A percentile compares a stretch with the other conserved stretches of the same genome.
phyloP scores from a whole-genome alignment of 495 filamentous ascomycete species.

The Cercophora samala region DNA sequence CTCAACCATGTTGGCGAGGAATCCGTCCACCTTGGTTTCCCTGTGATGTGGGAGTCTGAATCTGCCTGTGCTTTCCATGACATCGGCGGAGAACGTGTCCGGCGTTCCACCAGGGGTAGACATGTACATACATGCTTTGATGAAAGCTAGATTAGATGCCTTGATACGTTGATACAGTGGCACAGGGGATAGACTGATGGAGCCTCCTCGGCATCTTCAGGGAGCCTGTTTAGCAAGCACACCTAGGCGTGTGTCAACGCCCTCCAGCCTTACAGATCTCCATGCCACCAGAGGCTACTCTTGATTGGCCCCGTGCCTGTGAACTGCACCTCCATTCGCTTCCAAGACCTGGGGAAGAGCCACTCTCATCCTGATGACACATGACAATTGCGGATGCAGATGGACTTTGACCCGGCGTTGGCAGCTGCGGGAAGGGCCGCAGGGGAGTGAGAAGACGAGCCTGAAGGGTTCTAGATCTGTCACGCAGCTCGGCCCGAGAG shows the following conservation, averaged over 20 bases:
- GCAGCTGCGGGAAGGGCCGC: constrained; percentile 27
- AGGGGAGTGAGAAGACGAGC: constrained; percentile 14
- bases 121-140: not conserved
- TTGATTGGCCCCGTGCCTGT: constrained; percentile 20
- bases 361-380: constrained; percentile 20
- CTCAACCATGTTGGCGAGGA: no score
- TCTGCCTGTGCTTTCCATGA: not conserved
- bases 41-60: not conserved
- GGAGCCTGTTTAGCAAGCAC: not conserved
- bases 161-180: not conserved
- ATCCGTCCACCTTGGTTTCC: not conserved
- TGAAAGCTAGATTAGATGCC: not conserved
- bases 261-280: constrained; percentile 21
- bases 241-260: constrained; percentile 14
- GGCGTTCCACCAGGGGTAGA: not conserved
- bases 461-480: constrained; percentile 14
- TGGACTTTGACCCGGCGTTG: constrained; percentile 9
- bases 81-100: not conserved
- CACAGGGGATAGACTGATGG: constrained; percentile 3
- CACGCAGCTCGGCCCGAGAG: not conserved
- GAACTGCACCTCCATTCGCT: constrained; percentile 19
- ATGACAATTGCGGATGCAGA: constrained; percentile 23
- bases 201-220: not conserved
- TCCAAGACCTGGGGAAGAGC: constrained; percentile 24
- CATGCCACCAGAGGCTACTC: constrained; percentile 6